Evolutionary conservation across 2,329 filamentous ascomycete species (phyloP), one percentile per base, ranked within the genome.

Genomic region (Calonectria fujianensis): DNA sequence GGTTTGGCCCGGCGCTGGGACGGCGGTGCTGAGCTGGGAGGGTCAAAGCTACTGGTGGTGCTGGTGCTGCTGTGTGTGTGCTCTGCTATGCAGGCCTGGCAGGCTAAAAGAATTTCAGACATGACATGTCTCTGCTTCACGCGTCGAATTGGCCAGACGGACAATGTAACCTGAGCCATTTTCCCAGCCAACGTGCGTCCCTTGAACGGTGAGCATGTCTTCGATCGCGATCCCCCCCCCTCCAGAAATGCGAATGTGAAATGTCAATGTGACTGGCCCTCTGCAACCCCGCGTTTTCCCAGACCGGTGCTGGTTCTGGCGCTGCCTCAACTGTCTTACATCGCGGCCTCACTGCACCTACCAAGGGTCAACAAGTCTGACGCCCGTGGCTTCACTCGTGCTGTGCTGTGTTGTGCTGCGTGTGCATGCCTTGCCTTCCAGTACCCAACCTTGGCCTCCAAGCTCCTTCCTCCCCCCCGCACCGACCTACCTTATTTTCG

Each of bases 281-380:
- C 48, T 57, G 29, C 41, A 63, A 63, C 75, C 64, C 73, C 73
- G 69, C 75, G 41, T 63, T 77, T 65, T 54, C 41, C 39, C 29
- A 41, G 70, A 29, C 39, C 72, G 69, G 59, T 35, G 31, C 52
- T 48, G 32, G 29, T 31, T 35, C 51, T 35, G 32, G 32, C 11
- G 51, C 71, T 54, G 39, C 54, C 70, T 67, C 69, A 69, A 72
- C 77, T 29, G 52, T 70, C 78, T 79, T 76, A 78, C 76, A 76
- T 59, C 52, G 63, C 16, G 52, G 51, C 32, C 71, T 64, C 69
- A 63, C 41, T 48, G 45, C 45, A 48, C 63, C 61, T 70, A 41
- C 65, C 70, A 54, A 70, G 70, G 35, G 57, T 69, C 64, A 69
- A 45, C 65, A 50, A 73, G 51, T 57, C 50, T 69, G 65, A 51